These are phyloP conservation scores for Lineolata rhizophorae DNA, from an alignment of 495 filamentous ascomycete genomes.

Conservation along the genomic window DNA sequence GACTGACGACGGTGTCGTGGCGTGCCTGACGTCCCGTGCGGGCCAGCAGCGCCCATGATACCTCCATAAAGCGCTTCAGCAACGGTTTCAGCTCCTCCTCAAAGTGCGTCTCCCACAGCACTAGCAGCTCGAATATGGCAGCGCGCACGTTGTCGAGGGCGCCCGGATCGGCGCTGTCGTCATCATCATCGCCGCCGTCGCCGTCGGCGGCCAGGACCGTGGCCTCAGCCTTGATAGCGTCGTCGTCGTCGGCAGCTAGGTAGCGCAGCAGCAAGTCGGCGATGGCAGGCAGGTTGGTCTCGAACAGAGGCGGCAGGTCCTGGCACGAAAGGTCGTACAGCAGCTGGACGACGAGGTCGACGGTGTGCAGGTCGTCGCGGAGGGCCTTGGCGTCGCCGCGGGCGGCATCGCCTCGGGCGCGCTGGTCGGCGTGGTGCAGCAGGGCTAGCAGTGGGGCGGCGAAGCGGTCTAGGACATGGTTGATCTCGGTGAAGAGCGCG, in stretches of 20 bases:
- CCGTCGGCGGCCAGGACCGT: constrained; percentile 50
- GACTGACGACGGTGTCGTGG: constrained; percentile 89
- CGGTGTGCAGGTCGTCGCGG: constrained; percentile 51
- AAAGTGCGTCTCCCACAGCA: constrained; percentile 78
- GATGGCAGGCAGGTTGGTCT: constrained; percentile 58
- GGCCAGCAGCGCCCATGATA: constrained; percentile 78
- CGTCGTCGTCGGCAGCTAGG: constrained; percentile 72
- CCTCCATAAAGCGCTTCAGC: constrained; percentile 61
- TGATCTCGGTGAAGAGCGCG: constrained; percentile 76
- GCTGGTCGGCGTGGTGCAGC: too few relatives aligned
- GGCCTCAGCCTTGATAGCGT: too few relatives aligned
- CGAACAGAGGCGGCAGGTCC: constrained; percentile 83
- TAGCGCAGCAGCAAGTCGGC: constrained; percentile 75
- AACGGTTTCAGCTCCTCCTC: constrained; percentile 72
- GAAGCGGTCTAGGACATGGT: constrained; percentile 76
- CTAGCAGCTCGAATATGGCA: constrained; percentile 73
- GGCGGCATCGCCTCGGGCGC: too few relatives aligned
- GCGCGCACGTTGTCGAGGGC: constrained; percentile 68
- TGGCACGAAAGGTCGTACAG: constrained; percentile 93
- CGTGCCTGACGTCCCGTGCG: constrained; percentile 69
- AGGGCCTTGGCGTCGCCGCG: too few relatives aligned
- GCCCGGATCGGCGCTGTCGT: constrained; percentile 76
- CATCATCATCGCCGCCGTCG: too few relatives aligned
- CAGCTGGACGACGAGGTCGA: constrained; percentile 73
- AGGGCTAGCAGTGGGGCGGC: constrained; percentile 59